A percentile compares a stretch with the other conserved stretches of the same genome.
These are phyloP conservation scores for Rubroshorea leprosula DNA, from an alignment of 345 rosid species.

Conservation along the genomic window DNA sequence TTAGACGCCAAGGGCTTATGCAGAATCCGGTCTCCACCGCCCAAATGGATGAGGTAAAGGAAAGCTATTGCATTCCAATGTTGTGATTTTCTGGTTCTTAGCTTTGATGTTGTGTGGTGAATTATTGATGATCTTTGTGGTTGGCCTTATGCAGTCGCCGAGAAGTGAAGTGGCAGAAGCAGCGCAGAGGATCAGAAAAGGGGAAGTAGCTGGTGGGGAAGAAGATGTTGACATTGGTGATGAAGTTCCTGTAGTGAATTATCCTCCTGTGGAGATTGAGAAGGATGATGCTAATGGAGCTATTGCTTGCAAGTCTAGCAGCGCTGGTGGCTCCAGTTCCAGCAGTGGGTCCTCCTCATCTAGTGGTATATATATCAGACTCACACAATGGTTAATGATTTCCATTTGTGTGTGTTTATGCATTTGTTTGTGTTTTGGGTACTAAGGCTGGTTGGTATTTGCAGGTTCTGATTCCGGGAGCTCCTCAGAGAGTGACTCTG, in stretches of 20 bases:
- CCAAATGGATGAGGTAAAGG: constrained; percentile 11
- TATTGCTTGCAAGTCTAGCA: constrained; percentile 14
- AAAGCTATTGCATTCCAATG: not conserved
- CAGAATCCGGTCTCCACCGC: constrained; percentile 16
- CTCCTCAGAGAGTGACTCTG: constrained; percentile 37
- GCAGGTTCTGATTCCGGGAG: constrained; percentile 40
- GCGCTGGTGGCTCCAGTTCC: constrained; percentile 29
- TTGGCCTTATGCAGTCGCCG: not conserved
- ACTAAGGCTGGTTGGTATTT: not conserved
- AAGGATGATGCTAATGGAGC: constrained; percentile 19
- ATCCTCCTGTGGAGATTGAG: constrained; percentile 45
- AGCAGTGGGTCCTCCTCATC: constrained; percentile 29
- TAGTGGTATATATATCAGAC: not conserved
- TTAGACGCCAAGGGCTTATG: constrained; percentile 27
- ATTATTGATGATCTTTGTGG: not conserved
- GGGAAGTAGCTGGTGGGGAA: constrained; percentile 25
- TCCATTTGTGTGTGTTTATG: not conserved
- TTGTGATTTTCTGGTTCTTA: not conserved
- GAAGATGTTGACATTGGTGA: constrained; percentile 56
- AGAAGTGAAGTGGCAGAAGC: constrained; percentile 18
- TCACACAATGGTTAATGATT: not conserved
- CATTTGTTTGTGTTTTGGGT: not conserved
- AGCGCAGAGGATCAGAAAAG: constrained; percentile 15
- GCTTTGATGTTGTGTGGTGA: not conserved
- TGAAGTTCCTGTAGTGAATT: constrained; percentile 30